These are phyloP conservation scores for Drosera spatulata DNA, from an alignment of 179 eudicot species.

Conservation along the genomic window DNA sequence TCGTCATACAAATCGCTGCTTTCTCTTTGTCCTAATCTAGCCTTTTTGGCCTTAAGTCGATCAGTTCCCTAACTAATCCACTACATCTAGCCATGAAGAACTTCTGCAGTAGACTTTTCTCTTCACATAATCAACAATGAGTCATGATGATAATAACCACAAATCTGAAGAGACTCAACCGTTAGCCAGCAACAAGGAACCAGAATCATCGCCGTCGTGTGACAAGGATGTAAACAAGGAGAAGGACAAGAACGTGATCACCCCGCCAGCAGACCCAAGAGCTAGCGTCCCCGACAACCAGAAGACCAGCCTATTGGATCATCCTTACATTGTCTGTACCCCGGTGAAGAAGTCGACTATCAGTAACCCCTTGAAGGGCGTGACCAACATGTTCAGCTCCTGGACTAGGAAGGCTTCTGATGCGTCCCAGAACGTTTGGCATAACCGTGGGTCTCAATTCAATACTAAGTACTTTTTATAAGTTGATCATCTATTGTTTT, in stretches of 20 bases:
- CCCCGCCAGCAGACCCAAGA: conserved; percentile 48
- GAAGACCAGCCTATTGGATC: conserved; percentile 13
- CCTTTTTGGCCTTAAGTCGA: not conserved
- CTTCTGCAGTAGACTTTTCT: not conserved
- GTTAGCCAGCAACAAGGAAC: not conserved
- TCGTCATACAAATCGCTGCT: too few species aligned
- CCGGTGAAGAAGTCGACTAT: conserved; percentile 28
- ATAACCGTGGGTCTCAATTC: conserved; percentile 26
- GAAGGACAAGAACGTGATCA: conserved; percentile 72
- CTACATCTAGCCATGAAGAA: not conserved
- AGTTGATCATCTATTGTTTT: not conserved
- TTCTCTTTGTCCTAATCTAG: too few species aligned
- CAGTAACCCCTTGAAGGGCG: conserved; percentile 38
- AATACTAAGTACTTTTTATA: too few species aligned
- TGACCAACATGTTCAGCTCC: conserved; percentile 33
- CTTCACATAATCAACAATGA: not conserved
- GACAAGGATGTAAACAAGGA: conserved; percentile 27
- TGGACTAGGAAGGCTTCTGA: conserved; percentile 53
- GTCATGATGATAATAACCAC: not conserved
- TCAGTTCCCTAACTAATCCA: not conserved
- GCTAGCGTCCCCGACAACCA: conserved; percentile 45
- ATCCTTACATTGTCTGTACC: conserved; percentile 44
- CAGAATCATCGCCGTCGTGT: not conserved
- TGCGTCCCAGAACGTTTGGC: conserved; percentile 53
- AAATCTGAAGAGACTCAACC: not conserved